A percentile compares a stretch with the other conserved stretches of the same genome.
Conservation (phyloP, 352 stramenopile species). For the Pythium myriotylum region DNA sequence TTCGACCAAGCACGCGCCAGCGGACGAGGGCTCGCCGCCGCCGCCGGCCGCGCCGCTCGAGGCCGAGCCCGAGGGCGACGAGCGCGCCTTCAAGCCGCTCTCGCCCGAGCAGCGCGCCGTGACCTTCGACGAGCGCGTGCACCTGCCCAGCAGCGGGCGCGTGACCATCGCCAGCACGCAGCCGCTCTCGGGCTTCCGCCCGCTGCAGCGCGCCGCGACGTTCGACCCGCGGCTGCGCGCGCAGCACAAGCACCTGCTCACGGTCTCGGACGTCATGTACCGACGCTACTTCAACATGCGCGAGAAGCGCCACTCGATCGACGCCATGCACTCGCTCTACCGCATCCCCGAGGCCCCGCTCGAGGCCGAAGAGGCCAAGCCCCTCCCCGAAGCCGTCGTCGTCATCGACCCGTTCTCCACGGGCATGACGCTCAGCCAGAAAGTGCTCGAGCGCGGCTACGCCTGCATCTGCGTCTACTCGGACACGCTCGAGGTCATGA, state of each 20-base stretch:
- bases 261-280: conserved; percentile 79
- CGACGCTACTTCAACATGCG: conserved; percentile 84
- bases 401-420: conserved; percentile 96
- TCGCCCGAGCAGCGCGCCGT: conserved; percentile 73
- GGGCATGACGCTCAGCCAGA: conserved; percentile 91
- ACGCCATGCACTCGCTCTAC: conserved; percentile 47
- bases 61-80: neutral
- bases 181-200: conserved; percentile 68
- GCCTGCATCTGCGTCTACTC: conserved; percentile 76
- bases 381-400: conserved; percentile 65
- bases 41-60: neutral
- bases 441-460: conserved; percentile 87
- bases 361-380: conserved; percentile 34
- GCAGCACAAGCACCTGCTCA: conserved; percentile 56
- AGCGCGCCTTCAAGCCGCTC: conserved; percentile 55
- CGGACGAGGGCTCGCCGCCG: neutral
- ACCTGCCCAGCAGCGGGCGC: conserved; percentile 36
- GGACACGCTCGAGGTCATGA: conserved; percentile 75
- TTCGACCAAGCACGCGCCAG: conserved; percentile 16
- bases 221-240: conserved; percentile 72
- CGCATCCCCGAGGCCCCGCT: conserved; percentile 50
- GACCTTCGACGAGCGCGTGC: conserved; percentile 84
- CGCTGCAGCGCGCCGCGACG: conserved; percentile 75
- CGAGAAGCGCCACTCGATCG: conserved; percentile 50
- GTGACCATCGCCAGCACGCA: conserved; percentile 51